Evolutionary conservation across 1,284 basidiomycete genomes (phyloP).

Genomic region (Peniophora sp.): DNA sequence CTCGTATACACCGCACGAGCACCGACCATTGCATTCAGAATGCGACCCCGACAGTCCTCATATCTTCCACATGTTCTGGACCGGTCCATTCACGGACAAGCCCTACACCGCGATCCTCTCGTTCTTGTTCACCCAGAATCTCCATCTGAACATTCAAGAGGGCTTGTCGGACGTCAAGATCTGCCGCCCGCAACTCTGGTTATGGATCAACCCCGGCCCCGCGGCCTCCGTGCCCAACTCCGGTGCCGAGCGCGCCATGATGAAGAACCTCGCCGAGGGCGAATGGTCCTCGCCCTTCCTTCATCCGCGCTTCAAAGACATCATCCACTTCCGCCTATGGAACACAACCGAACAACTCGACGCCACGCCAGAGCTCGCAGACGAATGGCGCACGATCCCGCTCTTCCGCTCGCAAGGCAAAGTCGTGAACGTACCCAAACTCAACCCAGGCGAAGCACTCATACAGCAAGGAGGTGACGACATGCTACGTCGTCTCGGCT

Average conservation of each 20-base stretch:
- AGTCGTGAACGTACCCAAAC: conserved; percentile 33
- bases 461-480: conserved; percentile 26
- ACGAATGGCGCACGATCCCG: conserved; percentile 47
- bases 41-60: conserved; percentile 63
- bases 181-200: conserved; percentile 67
- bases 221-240: conserved; percentile 47
- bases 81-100: conserved; percentile 73
- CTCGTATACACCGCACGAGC: conserved; percentile 34
- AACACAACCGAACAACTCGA: conserved; percentile 69
- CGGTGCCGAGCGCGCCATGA: conserved; percentile 50
- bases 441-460: conserved; percentile 11
- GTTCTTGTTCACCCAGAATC: conserved; percentile 70
- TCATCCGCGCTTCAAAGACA: conserved; percentile 55
- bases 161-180: conserved; percentile 25
- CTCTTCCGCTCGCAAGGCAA: conserved; percentile 60
- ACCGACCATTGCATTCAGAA: conserved; percentile 30
- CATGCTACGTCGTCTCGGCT: conserved; percentile 47
- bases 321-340: conserved; percentile 67
- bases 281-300: conserved; percentile 66
- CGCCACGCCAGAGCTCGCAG: conserved; percentile 47
- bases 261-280: conserved; percentile 45
- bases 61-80: conserved; percentile 79
- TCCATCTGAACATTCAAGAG: conserved; percentile 47
- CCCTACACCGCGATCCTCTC: conserved; percentile 70
- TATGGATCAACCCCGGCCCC: conserved; percentile 68